A percentile compares a stretch with the other conserved stretches of the same genome.
phyloP scores from a whole-genome alignment of 257 asterid species.

The Jacaranda mimosifolia region DNA sequence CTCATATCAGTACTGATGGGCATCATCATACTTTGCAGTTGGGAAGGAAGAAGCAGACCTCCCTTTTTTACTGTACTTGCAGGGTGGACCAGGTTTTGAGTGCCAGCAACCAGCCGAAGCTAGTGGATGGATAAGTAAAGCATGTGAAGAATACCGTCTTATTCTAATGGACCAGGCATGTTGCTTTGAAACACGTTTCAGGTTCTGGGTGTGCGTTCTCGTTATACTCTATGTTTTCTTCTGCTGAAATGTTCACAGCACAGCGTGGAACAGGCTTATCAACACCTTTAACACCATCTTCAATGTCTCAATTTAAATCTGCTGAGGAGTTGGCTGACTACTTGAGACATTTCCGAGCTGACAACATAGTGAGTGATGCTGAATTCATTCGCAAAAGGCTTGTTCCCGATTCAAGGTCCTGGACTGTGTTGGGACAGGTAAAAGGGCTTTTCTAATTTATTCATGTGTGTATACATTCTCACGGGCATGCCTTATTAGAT shows the following conservation, averaged over 20 bases:
- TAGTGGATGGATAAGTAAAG: constrained; percentile 93
- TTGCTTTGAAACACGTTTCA: constrained; percentile 14
- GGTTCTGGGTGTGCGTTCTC: constrained; percentile 15
- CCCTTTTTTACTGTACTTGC: constrained; percentile 82
- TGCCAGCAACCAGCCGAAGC: constrained; percentile 86
- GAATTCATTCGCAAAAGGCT: constrained; percentile 82
- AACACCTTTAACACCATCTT: constrained; percentile 79
- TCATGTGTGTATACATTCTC: not conserved
- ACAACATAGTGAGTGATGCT: constrained; percentile 88
- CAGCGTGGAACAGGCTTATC: constrained; percentile 99
- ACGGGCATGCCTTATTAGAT: constrained; percentile 3
- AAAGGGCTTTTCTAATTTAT: constrained; percentile 10
- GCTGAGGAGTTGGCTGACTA: constrained; percentile 71
- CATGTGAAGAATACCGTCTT: constrained; percentile 88
- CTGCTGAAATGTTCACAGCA: constrained; percentile 44
- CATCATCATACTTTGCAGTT: constrained; percentile 54
- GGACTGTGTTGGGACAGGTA: constrained; percentile 98
- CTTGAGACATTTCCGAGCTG: constrained; percentile 89
- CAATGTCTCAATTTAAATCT: constrained; percentile 81
- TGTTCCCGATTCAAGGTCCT: constrained; percentile 79
- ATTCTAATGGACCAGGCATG: constrained; percentile 96
- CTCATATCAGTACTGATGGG: constrained; percentile 36
- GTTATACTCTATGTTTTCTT: constrained; percentile 23
- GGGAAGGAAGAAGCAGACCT: constrained; percentile 89
- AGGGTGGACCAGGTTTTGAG: constrained; percentile 99